phyloP scores from a whole-genome alignment of 345 rosid genomes.

The Gossypium arboreum region DNA sequence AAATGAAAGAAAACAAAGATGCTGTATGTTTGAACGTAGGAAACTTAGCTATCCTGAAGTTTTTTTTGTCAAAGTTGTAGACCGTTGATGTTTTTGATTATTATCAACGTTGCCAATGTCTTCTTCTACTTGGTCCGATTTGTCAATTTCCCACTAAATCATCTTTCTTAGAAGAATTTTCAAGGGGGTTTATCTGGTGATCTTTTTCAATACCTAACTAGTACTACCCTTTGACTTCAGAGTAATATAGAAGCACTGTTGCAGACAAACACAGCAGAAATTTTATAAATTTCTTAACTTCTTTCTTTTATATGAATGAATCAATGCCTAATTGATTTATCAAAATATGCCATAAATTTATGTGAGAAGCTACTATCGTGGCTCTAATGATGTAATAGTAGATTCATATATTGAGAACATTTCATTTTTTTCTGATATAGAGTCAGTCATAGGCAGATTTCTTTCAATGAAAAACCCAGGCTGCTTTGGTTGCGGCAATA shows the following conservation, averaged over 20 bases:
- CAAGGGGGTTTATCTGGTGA: background rate
- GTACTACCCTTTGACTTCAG: background rate
- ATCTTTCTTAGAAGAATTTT: background rate
- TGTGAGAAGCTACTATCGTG: background rate
- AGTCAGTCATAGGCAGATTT: background rate
- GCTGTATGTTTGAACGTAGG: no score
- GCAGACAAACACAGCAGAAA: background rate
- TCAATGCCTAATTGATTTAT: no score
- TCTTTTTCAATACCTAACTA: background rate
- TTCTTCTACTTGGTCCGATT: no score
- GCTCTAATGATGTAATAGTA: background rate
- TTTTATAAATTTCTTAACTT: background rate
- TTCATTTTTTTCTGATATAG: background rate
- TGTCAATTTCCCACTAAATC: no score
- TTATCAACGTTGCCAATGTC: no score
- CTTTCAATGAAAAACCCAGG: slow-evolving; percentile 19
- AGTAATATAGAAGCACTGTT: background rate
- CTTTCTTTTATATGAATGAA: no score
- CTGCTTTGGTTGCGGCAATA: slow-evolving; percentile 19
- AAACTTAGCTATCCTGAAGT: no score
- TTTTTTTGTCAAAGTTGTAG: no score
- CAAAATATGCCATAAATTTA: background rate
- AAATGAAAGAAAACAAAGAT: no score
- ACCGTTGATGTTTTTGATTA: no score
- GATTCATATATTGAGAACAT: background rate